Evolutionary conservation across 805 yeast species (phyloP).

Genomic region (Metschnikowia aberdeeniae): DNA sequence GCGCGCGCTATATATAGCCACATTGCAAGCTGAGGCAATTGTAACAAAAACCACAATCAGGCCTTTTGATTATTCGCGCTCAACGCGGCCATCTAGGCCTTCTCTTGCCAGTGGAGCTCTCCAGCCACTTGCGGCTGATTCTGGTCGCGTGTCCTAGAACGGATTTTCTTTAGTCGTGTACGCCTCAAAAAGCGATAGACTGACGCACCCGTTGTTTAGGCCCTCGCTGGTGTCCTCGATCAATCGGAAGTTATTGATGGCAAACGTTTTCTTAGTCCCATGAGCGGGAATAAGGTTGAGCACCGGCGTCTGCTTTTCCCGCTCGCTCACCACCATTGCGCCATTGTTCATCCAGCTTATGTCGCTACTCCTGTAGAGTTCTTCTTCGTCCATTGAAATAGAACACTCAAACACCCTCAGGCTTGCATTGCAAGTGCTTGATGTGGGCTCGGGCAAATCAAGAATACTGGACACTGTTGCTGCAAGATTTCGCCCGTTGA

Average conservation of each 20-base stretch:
- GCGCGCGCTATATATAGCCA: not conserved
- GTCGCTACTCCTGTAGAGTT: slow-evolving; percentile 31
- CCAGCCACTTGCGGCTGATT: too few relatives aligned
- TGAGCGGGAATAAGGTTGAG: slow-evolving; percentile 10
- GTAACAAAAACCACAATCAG: too few relatives aligned
- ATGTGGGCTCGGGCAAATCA: slow-evolving; percentile 28
- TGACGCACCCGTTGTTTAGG: slow-evolving; percentile 41
- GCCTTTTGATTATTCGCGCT: too few relatives aligned
- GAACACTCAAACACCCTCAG: slow-evolving; percentile 8
- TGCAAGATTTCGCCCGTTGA: not conserved
- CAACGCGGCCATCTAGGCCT: too few relatives aligned
- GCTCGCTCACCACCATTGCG: slow-evolving; percentile 19
- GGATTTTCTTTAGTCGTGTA: slow-evolving; percentile 41
- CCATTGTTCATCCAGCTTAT: slow-evolving; percentile 27
- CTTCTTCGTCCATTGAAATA: slow-evolving; percentile 27
- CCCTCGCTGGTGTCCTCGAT: slow-evolving; percentile 36
- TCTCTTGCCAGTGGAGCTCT: too few relatives aligned
- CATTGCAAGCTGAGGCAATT: not conserved
- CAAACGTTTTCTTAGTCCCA: slow-evolving; percentile 19
- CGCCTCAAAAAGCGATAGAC: slow-evolving; percentile 38
- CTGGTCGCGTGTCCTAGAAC: not conserved
- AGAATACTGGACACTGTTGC: slow-evolving; percentile 19
- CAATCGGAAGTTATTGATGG: slow-evolving; percentile 34
- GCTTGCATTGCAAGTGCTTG: slow-evolving; percentile 19
- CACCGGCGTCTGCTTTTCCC: slow-evolving; percentile 9